phyloP scores from a whole-genome alignment of 2,329 filamentous ascomycete species.

The Arthrobotrys megalospora region DNA sequence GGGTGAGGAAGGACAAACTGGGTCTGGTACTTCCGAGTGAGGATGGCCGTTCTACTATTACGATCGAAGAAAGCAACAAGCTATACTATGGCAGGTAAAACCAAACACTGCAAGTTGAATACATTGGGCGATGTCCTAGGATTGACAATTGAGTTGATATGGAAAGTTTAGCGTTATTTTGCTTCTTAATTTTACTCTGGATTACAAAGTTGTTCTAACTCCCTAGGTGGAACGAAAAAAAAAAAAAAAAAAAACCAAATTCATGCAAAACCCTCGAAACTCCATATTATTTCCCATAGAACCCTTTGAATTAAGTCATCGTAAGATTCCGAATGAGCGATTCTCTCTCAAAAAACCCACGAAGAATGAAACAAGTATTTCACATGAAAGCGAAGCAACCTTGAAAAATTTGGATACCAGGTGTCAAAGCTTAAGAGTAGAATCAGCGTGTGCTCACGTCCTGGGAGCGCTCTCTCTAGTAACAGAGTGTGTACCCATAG shows the following conservation, averaged over 20 bases:
- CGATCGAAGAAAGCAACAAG: conserved; percentile 43
- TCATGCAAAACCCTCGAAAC: conserved; percentile 56
- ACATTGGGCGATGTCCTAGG: not conserved
- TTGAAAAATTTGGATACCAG: conserved; percentile 26
- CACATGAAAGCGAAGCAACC: conserved; percentile 47
- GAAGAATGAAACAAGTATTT: conserved; percentile 56
- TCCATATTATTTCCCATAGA: conserved; percentile 56
- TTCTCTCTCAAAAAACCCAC: conserved; percentile 44
- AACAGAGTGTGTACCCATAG: conserved; percentile 31
- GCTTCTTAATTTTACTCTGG: conserved; percentile 48
- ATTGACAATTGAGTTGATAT: not conserved
- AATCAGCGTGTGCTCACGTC: conserved; percentile 4
- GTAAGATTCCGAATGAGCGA: conserved; percentile 38
- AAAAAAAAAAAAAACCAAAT: conserved; percentile 29
- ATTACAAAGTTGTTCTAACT: conserved; percentile 60
- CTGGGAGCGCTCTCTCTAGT: conserved; percentile 4
- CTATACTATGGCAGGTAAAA: conserved; percentile 51
- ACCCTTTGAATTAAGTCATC: conserved; percentile 56
- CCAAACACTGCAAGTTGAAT: not conserved
- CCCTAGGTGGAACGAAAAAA: conserved; percentile 22
- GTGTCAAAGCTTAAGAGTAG: conserved; percentile 45
- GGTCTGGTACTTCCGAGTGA: conserved; percentile 54
- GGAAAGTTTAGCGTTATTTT: not conserved
- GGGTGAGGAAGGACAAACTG: conserved; percentile 55
- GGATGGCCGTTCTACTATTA: conserved; percentile 41